Percentiles rank a stretch among this genome's conserved stretches.
phyloP scores from a whole-genome alignment of 2,329 filamentous ascomycete species.

The Cercospora sesami region DNA sequence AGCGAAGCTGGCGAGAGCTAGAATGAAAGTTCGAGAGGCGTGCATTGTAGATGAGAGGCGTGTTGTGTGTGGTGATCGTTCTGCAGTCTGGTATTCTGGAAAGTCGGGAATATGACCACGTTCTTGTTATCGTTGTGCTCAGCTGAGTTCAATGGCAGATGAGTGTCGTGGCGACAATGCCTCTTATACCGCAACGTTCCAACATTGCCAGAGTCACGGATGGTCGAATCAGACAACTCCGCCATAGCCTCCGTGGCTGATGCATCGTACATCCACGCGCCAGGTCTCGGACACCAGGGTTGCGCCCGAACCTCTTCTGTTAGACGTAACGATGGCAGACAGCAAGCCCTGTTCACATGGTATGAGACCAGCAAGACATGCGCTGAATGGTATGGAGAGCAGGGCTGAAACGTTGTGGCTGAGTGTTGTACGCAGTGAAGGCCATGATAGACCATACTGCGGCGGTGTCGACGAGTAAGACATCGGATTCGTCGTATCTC shows the following conservation, averaged over 20 bases:
- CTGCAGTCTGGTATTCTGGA: no score
- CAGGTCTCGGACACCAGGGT: neutral
- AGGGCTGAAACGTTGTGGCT: neutral
- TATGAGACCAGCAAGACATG: neutral
- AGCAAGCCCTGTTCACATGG: neutral
- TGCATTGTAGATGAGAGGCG: neutral
- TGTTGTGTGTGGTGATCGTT: no score
- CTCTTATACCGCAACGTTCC: neutral
- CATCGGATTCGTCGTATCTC: neutral
- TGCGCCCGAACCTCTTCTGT: neutral
- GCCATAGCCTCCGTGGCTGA: neutral
- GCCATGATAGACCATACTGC: neutral
- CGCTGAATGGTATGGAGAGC: neutral
- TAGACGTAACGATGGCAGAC: neutral
- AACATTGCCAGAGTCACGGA: neutral
- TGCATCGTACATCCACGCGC: neutral
- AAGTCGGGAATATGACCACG: no score
- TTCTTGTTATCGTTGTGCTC: no score
- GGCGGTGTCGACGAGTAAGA: neutral
- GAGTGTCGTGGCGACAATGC: no score
- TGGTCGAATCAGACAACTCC: neutral
- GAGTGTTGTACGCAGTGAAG: neutral
- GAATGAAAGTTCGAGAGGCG: neutral
- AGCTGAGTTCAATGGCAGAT: no score
- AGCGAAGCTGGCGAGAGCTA: neutral